Evolutionary conservation across 768 basidiomycete genomes (phyloP), one percentile per base, ranked within the genome.

Genomic region (Cantharellus cinnabarinus): DNA sequence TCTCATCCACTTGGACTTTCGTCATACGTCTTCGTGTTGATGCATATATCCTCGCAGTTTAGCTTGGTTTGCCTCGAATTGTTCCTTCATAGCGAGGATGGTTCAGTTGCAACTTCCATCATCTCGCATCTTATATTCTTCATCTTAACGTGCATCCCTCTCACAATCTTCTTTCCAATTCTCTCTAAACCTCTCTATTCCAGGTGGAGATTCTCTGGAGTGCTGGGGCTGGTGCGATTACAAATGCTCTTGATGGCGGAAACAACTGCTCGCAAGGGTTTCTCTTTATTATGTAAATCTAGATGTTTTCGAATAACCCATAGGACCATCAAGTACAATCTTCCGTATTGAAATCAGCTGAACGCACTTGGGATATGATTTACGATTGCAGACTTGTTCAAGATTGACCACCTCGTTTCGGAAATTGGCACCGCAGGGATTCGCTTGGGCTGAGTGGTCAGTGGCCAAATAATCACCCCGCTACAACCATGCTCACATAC

Each of bases 161-260:
- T n/a, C n/a, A n/a, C n/a, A n/a, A n/a, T n/a, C n/a, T n/a, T n/a
- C n/a, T n/a, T n/a, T n/a, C n/a, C n/a, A n/a, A n/a, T n/a, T n/a
- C n/a, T n/a, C n/a, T n/a, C n/a, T n/a, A n/a, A n/a, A n/a, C n/a
- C n/a, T n/a, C n/a, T n/a, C n/a, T n/a, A n/a, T n/a, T n/a, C n/a
- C n/a, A n/a, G n/a, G n/a, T n/a, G n/a, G 88, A 84, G 83, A 73
- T 88, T 42, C 73, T 86, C 61, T 89, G 86, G 86, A 74, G 78
- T 2, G 79, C 85, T 0, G 84, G 76, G 2, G 83, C 84, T 1
- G 81, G 83, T 1, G 75, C 82, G 2, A 75, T 88, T 52, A 87
- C 85, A 1, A 70, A 76, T 29, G 68, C 75, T 35, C 72, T 86
- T 39, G 80, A 81, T 7, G 86, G 86, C 14, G 78, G 81, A 5